Conservation (phyloP, 225 moss, liverwort and hornwort species). For the Marchantia polymorpha region DNA sequence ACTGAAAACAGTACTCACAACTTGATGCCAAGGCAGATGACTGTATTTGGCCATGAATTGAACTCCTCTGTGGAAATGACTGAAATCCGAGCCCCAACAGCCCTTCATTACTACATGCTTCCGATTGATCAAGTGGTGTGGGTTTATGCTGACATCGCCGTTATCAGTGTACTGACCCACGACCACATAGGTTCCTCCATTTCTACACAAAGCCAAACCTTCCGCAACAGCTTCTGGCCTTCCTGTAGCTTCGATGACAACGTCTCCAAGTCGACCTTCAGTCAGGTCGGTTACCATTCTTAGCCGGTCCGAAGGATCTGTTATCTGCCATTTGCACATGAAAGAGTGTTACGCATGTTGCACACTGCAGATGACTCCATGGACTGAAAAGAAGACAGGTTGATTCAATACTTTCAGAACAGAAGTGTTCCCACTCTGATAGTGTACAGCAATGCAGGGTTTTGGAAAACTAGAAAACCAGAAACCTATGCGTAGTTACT, state of each 20-base stretch:
- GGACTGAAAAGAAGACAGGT: background rate
- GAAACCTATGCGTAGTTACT: too few species aligned
- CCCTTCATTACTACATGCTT: constrained; percentile 72
- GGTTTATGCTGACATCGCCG: constrained; percentile 66
- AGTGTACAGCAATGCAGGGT: too few species aligned
- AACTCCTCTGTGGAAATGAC: constrained; percentile 76
- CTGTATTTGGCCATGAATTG: constrained; percentile 70
- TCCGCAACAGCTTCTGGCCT: constrained; percentile 71
- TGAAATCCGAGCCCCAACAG: constrained; percentile 91
- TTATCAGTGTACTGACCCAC: constrained; percentile 85
- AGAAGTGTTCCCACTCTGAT: too few species aligned
- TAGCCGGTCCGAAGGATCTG: constrained; percentile 36
- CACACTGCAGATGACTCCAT: background rate
- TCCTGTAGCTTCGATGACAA: constrained; percentile 83
- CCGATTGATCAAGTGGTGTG: constrained; percentile 69
- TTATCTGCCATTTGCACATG: constrained; percentile 31
- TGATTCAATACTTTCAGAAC: too few species aligned
- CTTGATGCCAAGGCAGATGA: constrained; percentile 64
- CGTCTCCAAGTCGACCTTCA: constrained; percentile 52
- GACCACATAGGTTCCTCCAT: constrained; percentile 69
- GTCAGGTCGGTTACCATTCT: constrained; percentile 46
- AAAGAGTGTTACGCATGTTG: background rate
- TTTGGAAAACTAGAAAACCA: too few species aligned
- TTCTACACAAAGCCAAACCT: constrained; percentile 63
- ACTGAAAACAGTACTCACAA: constrained; percentile 42